Evolutionary conservation across 2,329 filamentous ascomycete species (phyloP), one percentile per base, ranked within the genome.

Genomic region (Aspergillus caelatus): DNA sequence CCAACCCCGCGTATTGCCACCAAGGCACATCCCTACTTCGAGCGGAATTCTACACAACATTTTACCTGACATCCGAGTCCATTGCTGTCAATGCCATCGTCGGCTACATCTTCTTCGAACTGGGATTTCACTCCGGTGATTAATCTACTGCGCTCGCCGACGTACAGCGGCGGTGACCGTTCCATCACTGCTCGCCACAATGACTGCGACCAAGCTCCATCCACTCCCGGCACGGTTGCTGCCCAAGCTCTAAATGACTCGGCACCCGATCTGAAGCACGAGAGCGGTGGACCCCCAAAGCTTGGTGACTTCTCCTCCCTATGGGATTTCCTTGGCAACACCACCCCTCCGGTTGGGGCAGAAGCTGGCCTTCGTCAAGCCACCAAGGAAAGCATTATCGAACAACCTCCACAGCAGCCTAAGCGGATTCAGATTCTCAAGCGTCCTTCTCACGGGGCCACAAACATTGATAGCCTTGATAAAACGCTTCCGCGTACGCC

Each of bases 41-140:
- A 41, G 9, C 23, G 43, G 28, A 52, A 50, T 34, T 26, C 36
- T 41, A 26, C 45, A 28, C 48, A 48, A 30, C 14, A 32, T 23
- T 34, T 11, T 53, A 36, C 7, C 32, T 43, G 34, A 32, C 50
- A 28, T 8, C 45, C 32, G 26, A 48, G n/a, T 14, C 10, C 9
- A 54, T 57, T 41, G 43, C 60, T 62, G 53, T 72, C 74, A 74
- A 77, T 77, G 78, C 70, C 70, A 62, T 57, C 62, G 54, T 66
- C 71, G 48, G 60, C 67, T 62, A 68, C 71, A 59, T 64, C 67
- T 26, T 58, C 71, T 62, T 75, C 75, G 45, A 72, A 74, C 60
- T 83, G 81, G 81, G 81, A 82, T 72, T 79, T 83, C 63, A 72
- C 75, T 67, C 75, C 78, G 68, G 81, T 80, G 66, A 78, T 81